Evolutionary conservation across 164 flowering plant genomes (phyloP), one percentile per base, ranked within the genome.

Genomic region (Protea cynaroides): DNA sequence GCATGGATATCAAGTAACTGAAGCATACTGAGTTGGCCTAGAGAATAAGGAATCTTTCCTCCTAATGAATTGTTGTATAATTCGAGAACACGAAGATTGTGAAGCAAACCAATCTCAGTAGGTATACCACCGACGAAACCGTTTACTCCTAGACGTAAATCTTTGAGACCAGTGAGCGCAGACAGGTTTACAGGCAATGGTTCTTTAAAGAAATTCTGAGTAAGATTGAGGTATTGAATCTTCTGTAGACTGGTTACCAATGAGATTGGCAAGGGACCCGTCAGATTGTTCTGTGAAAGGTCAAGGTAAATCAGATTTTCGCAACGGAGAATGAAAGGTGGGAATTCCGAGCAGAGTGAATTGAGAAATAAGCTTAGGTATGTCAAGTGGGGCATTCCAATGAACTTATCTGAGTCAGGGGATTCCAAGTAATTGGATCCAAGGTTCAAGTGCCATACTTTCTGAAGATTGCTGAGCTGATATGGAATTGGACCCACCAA

Each of bases 381-480:
- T 7, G 71, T 76, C 24, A 80, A 58, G 15, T 53, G 21, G 18
- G 81, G 78, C 79, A 82, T 70, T 54, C 52, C 15, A 13, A 70
- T 34, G 29, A 71, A 68, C 11, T 24, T 65, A 3, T 64, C 56
- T 57, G 66, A 71, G 50, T 75, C 74, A 25, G 83, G 77, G 10
- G 69, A 60, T 17, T 51, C 63, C 18, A 82, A 68, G 68, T 40
- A 77, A 62, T 82, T 82, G 4, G 68, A 61, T 44, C 74, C 78
- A 17, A 78, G 66, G 63, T 77, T 69, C n/a, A 82, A 64, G 52
- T 61, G 34, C 69, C 65, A 23, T 51, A 80, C 58, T 65, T 75
- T 72, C 8, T 75, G 79, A 62, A 80, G 81, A 66, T 66, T 61
- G 70, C 73, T 61, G 21, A 79, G 24, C 66, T 79, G 79, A 60